Base-by-base conservation (phyloP, 1,139 yeast species). In the Ashbya aceris region DNA sequence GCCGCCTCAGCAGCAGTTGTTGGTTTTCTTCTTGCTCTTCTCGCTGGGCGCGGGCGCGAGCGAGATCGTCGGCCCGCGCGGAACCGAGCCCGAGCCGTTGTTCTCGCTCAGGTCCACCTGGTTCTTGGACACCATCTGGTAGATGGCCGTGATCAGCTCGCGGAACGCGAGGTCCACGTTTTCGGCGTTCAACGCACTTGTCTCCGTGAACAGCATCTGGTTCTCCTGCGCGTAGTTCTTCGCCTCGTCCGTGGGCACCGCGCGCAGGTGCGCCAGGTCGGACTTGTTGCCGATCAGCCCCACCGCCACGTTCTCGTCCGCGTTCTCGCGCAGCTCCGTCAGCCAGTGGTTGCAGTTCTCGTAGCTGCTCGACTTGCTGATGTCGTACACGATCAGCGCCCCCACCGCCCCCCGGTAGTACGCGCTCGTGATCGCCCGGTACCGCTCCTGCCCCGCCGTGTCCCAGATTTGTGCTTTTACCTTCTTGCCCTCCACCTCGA, bases 401-500 rank as follows among this genome's bases (percentile, higher is more conserved):
- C 98, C 98, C 40, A 89, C 95, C 0, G 98, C 98, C 38, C 98
- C 98, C 61, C 98, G 76, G 65, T 91, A 91, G 69, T 91, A 91
- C 10, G 97, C 98, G 47, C 94, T 81, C 33, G 98, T 93, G 60
- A 91, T 91, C 41, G 98, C 97, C 57, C 98, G 78, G 70, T 91
- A 91, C 62, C 98, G 78, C 67, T 91, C 98, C 70, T 91, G 98
- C 46, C 98, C 98, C 2, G 98, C 98, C 27, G 98, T 91, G 65
- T 91, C 98, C 98, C 98, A 91, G 60, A 91, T 87, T 66, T 93
- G 98, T 7, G 97, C 96, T 66, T 91, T 91, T 59, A 93, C 87
- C 60, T 94, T 75, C 66, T 89, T 91, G 46, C 94, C 95, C 56
- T 91, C 97, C 44, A 91, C 89, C 56, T 84, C 94, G 44, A 91